Conservation (phyloP, 345 rosid species). For the Isatis tinctoria region DNA sequence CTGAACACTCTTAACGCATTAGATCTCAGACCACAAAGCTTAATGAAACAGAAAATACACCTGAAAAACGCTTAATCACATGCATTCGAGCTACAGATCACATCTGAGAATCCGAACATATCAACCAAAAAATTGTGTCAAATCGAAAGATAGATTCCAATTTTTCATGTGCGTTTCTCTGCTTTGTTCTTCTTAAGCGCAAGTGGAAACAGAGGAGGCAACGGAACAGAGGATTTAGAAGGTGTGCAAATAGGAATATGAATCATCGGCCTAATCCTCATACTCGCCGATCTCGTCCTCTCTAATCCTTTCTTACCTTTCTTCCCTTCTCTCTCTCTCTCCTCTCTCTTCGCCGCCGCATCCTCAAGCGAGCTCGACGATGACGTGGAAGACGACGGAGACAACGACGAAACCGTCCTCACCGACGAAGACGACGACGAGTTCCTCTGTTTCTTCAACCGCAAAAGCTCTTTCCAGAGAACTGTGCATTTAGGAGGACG, state of each 20-base stretch:
- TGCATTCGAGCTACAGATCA: conserved; percentile 11
- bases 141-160: neutral
- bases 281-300: conserved; percentile 67
- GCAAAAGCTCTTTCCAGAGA: conserved; percentile 84
- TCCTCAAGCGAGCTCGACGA: conserved; percentile 61
- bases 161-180: conserved; percentile 41
- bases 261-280: conserved; percentile 79
- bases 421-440: conserved; percentile 16
- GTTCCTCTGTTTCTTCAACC: conserved; percentile 75
- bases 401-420: conserved; percentile 37
- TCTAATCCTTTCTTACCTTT: conserved; percentile 72
- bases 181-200: conserved; percentile 50
- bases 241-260: conserved; percentile 72
- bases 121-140: conserved; percentile 13
- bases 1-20: neutral
- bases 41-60: neutral
- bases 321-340: conserved; percentile 40
- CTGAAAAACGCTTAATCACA: neutral
- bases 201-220: conserved; percentile 67
- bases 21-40: neutral
- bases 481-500: conserved; percentile 98
- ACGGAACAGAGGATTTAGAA: conserved; percentile 42
- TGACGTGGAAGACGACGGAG: conserved; percentile 66
- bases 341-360: conserved; percentile 29
- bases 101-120: conserved; percentile 6